phyloP scores from a whole-genome alignment of 345 rosid genomes.

The Arabidopsis suecica region DNA sequence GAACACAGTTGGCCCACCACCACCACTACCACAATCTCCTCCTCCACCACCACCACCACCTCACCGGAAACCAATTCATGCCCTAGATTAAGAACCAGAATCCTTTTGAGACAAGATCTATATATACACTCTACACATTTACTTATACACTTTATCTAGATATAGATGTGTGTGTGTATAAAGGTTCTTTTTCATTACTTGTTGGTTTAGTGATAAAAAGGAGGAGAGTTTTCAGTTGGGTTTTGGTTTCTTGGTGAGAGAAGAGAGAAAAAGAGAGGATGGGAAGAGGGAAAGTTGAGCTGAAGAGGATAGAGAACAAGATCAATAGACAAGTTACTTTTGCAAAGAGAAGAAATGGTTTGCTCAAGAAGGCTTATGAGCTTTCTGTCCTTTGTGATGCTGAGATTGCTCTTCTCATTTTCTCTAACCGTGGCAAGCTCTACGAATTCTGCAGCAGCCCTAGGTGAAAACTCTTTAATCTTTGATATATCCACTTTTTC shows the following conservation, averaged over 20 bases:
- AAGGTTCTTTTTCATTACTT: slow-evolving; percentile 33
- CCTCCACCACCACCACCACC: slow-evolving; percentile 27
- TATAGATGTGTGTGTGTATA: slow-evolving; percentile 10
- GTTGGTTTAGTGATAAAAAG: slow-evolving; percentile 10
- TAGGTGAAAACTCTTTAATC: slow-evolving; percentile 42
- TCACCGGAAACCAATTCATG: slow-evolving; percentile 37
- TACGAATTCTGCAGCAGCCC: slow-evolving; percentile 65
- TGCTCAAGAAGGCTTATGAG: slow-evolving; percentile 50
- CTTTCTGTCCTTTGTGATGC: slow-evolving; percentile 52
- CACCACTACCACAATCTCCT: slow-evolving; percentile 22
- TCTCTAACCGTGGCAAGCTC: slow-evolving; percentile 73
- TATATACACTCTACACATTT: slow-evolving; percentile 4
- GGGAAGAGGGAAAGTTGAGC: slow-evolving; percentile 73
- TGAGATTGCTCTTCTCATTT: slow-evolving; percentile 64
- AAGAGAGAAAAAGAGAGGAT: slow-evolving; percentile 36
- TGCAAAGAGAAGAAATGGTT: slow-evolving; percentile 50
- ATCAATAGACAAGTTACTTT: slow-evolving; percentile 55
- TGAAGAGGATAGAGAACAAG: slow-evolving; percentile 73
- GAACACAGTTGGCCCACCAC: slow-evolving; percentile 45
- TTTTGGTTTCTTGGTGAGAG: slow-evolving; percentile 37
- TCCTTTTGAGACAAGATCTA: slow-evolving; percentile 40
- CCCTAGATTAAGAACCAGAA: slow-evolving; percentile 44
- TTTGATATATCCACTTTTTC: neutral
- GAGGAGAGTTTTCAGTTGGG: slow-evolving; percentile 30
- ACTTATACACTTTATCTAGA: slow-evolving; percentile 14